Percentiles rank a stretch among this genome's conserved stretches.
Evolutionary conservation across 2,329 filamentous ascomycete genomes (phyloP).

Genomic region (Epichloe sibirici): DNA sequence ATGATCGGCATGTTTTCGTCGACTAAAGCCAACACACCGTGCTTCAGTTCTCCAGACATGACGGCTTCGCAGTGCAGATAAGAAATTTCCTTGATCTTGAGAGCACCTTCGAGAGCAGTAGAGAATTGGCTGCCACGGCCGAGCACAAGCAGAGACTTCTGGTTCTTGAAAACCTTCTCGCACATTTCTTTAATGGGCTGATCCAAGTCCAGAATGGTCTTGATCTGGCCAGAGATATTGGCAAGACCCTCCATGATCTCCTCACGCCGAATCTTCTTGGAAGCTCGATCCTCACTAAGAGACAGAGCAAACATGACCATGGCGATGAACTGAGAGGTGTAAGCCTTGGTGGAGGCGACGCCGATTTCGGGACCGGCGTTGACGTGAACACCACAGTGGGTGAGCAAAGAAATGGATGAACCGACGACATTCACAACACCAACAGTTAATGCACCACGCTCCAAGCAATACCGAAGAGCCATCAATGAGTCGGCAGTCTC

Average conservation of each 20-base stretch:
- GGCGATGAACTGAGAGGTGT: slow-evolving; percentile 97
- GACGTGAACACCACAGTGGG: slow-evolving; percentile 99
- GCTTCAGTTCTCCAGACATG: slow-evolving; percentile 99
- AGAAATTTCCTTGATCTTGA: slow-evolving; percentile 99
- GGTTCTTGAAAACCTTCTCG: slow-evolving; percentile 84
- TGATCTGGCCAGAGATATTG: slow-evolving; percentile 84
- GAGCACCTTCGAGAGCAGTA: slow-evolving; percentile 88
- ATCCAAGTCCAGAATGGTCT: slow-evolving; percentile 80
- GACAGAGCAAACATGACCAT: slow-evolving; percentile 99
- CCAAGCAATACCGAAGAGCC: slow-evolving; percentile 94
- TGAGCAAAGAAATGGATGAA: slow-evolving; percentile 95
- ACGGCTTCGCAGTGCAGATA: slow-evolving; percentile 99
- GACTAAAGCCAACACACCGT: slow-evolving; percentile 91
- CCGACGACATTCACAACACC: slow-evolving; percentile 98
- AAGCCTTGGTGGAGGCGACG: slow-evolving; percentile 98
- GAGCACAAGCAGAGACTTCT: slow-evolving; percentile 88
- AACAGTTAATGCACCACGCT: slow-evolving; percentile 92
- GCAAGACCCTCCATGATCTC: slow-evolving; percentile 93
- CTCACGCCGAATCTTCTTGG: slow-evolving; percentile 80
- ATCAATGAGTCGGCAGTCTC: slow-evolving; percentile 96
- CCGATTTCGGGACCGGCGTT: slow-evolving; percentile 98
- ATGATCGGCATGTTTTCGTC: slow-evolving; percentile 98
- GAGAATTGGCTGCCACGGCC: slow-evolving; percentile 95
- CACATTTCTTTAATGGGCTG: slow-evolving; percentile 91
- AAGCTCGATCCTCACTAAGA: slow-evolving; percentile 89